Percentiles rank a stretch among this genome's conserved stretches.
phyloP scores from a whole-genome alignment of 2,329 filamentous ascomycete species.

The Aspergillus phoenicis region DNA sequence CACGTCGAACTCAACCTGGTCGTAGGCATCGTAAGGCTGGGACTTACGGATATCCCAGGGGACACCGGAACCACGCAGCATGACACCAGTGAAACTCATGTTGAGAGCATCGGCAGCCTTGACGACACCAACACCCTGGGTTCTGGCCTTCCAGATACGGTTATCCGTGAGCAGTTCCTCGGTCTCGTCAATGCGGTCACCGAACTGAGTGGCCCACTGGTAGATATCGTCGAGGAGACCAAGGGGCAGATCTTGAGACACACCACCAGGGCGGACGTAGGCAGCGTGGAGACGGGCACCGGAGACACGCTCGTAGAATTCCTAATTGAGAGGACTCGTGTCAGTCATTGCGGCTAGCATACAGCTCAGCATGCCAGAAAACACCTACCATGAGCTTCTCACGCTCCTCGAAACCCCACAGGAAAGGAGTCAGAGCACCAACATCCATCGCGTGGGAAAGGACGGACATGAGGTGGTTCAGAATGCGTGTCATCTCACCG shows the following conservation, averaged over 20 bases:
- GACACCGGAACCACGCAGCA: constrained; percentile 94
- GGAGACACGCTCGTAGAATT: constrained; percentile 99
- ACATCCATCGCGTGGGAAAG: constrained; percentile 99
- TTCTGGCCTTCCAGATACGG: constrained; percentile 96
- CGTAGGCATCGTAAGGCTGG: constrained; percentile 96
- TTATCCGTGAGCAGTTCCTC: constrained; percentile 99
- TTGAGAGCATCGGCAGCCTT: constrained; percentile 92
- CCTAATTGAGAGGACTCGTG: constrained; percentile 57
- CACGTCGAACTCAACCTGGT: constrained; percentile 96
- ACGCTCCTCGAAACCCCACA: constrained; percentile 99
- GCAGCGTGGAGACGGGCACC: constrained; percentile 96
- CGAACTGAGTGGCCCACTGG: constrained; percentile 99
- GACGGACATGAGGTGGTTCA: constrained; percentile 98
- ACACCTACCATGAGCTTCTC: constrained; percentile 94
- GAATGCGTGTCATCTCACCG: constrained; percentile 86
- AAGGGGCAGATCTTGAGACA: constrained; percentile 90
- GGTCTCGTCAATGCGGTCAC: constrained; percentile 97
- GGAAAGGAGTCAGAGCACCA: constrained; percentile 93
- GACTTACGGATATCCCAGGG: constrained; percentile 97
- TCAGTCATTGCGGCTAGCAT: constrained; percentile 3
- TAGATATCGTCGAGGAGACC: constrained; percentile 98
- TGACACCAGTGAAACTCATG: constrained; percentile 94
- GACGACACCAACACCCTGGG: constrained; percentile 88
- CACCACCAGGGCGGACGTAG: constrained; percentile 94
- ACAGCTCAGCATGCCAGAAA: background rate